Percentiles rank a stretch among this genome's conserved stretches.
These are phyloP conservation scores for Calonectria honghensis DNA, from an alignment of 2,329 filamentous ascomycete genomes.

Conservation along the genomic window DNA sequence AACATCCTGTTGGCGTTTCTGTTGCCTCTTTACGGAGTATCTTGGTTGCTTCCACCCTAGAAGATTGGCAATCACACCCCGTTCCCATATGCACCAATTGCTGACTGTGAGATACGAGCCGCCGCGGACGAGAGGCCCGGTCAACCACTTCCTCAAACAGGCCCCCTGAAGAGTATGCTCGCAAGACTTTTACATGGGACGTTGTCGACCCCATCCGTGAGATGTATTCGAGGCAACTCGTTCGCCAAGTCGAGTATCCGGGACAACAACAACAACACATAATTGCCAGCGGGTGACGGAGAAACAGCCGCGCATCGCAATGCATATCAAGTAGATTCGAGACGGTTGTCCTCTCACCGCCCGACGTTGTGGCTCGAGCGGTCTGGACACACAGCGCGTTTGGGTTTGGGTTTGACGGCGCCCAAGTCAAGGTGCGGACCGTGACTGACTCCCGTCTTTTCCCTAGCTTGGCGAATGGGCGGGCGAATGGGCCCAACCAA, in stretches of 20 bases:
- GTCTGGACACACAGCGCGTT: conserved; percentile 39
- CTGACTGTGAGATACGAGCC: neutral
- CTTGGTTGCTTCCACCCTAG: conserved; percentile 3
- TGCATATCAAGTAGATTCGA: conserved; percentile 25
- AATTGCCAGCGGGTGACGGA: conserved; percentile 2
- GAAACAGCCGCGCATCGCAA: conserved; percentile 18
- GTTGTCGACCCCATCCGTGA: conserved; percentile 5
- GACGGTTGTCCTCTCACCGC: conserved; percentile 45
- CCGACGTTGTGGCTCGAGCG: conserved; percentile 37
- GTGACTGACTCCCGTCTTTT: conserved; percentile 56
- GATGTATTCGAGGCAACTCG: neutral
- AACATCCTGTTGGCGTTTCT: conserved; percentile 14
- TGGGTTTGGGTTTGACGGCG: conserved; percentile 55
- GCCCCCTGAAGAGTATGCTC: conserved; percentile 2
- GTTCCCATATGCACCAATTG: conserved; percentile 16
- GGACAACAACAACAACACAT: neutral
- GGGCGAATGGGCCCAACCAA: conserved; percentile 52
- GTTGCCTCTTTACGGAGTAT: conserved; percentile 25
- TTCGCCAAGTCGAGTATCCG: neutral
- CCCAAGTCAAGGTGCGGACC: conserved; percentile 54
- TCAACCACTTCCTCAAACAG: conserved; percentile 7
- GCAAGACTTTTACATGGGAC: neutral
- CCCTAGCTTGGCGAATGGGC: conserved; percentile 51
- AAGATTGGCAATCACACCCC: neutral
- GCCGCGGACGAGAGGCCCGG: neutral